Percentiles rank a stretch among this genome's conserved stretches.
phyloP scores from a whole-genome alignment of 495 filamentous ascomycete genomes.

The Penicillium cinerascens region DNA sequence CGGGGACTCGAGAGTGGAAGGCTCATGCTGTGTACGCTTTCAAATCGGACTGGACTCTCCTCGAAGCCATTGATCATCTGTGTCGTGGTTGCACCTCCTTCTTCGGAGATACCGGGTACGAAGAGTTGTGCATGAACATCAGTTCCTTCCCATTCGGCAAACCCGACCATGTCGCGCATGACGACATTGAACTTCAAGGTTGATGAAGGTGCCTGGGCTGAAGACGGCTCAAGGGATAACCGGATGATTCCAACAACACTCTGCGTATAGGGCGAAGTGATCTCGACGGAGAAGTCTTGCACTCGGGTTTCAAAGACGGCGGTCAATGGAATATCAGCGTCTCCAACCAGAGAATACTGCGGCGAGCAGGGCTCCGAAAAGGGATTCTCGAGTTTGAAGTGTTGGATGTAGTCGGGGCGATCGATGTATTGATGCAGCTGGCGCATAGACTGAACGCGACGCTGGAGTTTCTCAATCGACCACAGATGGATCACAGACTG shows the following conservation, averaged over 20 bases:
- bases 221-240: slow-evolving; percentile 88
- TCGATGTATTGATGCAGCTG: slow-evolving; percentile 96
- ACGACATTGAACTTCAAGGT: slow-evolving; percentile 98
- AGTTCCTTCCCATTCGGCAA: slow-evolving; percentile 93
- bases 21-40: slow-evolving; percentile 98
- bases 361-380: slow-evolving; percentile 88
- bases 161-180: slow-evolving; percentile 95
- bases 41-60: slow-evolving; percentile 89
- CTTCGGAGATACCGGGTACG: slow-evolving; percentile 86
- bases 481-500: slow-evolving; percentile 84
- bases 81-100: slow-evolving; percentile 88
- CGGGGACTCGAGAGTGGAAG: slow-evolving; percentile 80
- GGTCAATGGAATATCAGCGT: slow-evolving; percentile 87
- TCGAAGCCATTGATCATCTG: slow-evolving; percentile 94
- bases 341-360: slow-evolving; percentile 87
- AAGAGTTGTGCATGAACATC: slow-evolving; percentile 96
- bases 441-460: slow-evolving; percentile 84
- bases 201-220: slow-evolving; percentile 84
- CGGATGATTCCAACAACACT: slow-evolving; percentile 86
- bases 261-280: slow-evolving; percentile 87
- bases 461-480: slow-evolving; percentile 89
- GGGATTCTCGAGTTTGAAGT: slow-evolving; percentile 59
- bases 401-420: slow-evolving; percentile 85
- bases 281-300: slow-evolving; percentile 88
- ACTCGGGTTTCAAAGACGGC: slow-evolving; percentile 94